Evolutionary conservation across 1,284 basidiomycete species (phyloP), one percentile per base, ranked within the genome.

Genomic region (Dichomitus squalens): DNA sequence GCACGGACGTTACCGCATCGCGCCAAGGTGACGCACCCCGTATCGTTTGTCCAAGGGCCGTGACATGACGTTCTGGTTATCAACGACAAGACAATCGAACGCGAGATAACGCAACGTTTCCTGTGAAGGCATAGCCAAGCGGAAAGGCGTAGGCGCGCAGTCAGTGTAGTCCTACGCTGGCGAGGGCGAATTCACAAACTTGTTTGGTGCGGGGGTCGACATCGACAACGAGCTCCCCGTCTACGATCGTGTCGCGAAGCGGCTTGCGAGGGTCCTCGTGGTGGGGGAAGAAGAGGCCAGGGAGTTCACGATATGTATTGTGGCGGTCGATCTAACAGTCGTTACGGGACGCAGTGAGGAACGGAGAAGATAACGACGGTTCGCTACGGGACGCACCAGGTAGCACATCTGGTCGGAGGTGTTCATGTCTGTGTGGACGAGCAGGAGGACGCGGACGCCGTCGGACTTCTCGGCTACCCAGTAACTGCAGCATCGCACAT

Each of bases 401-500:
- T 87, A 97, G 3, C 93, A 86, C 47, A 83, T 82, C 73, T 98
- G 96, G 27, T 79, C 81, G 36, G 80, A 79, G 8, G 80, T 74
- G 21, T 81, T 77, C 52, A 79, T 74, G 60, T 93, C 83, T 20
- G 93, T 90, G 39, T 89, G 82, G 49, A 99, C 83, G 58, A 97
- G 79, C 47, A 98, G 84, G 41, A 99, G 79, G 31, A 99, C 93
- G 40, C 97, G 86, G 52, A 98, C 76, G 2, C 97, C 97, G 70
- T 99, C 97, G n/a, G 95, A 97, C 79, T 99, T 99, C 77, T 99
- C 97, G 76, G 95, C 98, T 29, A 99, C 96, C 96, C 96, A 99
- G 72, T 92, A 99, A 72, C 95, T 97, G 67, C 35, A 34, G 48
- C 41, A 34, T 9, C 7, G 18, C 16, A 60, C 52, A 39, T 43